A percentile compares a stretch with the other conserved stretches of the same genome.
Conservation (phyloP, 148 eudicot genomes). For the Chenopodium berlandieri region DNA sequence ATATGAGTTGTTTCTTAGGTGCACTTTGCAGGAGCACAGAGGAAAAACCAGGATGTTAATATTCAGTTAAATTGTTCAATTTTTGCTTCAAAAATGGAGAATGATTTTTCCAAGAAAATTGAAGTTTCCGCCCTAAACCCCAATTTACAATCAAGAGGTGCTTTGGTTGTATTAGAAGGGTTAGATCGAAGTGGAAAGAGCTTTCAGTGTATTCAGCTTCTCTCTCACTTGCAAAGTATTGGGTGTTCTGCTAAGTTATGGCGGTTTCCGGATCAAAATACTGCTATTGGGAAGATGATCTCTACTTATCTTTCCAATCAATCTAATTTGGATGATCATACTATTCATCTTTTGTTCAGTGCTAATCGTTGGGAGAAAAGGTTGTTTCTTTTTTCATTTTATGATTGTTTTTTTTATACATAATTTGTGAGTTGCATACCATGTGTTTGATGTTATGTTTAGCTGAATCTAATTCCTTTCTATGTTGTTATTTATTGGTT, state of each 20-base stretch:
- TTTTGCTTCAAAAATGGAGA: conserved; percentile 45
- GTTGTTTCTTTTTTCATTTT: conserved; percentile 23
- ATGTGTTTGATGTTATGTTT: conserved; percentile 28
- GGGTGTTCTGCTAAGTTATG: conserved; percentile 70
- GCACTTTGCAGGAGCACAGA: conserved; percentile 30
- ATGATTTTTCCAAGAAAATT: background rate
- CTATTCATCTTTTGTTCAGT: conserved; percentile 83
- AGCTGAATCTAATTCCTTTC: conserved; percentile 7
- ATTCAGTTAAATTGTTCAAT: conserved; percentile 24
- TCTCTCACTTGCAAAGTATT: conserved; percentile 49
- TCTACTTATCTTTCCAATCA: conserved; percentile 65
- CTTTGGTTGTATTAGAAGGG: too few relatives aligned
- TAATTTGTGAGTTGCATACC: conserved; percentile 9
- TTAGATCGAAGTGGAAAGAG: too few relatives aligned
- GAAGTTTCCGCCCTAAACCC: too few relatives aligned
- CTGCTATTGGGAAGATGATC: conserved; percentile 51
- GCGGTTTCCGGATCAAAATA: conserved; percentile 86
- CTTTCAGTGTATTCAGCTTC: conserved; percentile 50
- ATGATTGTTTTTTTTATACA: background rate
- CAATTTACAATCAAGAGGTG: too few relatives aligned
- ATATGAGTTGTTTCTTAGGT: background rate
- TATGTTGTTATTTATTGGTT: background rate
- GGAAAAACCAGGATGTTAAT: conserved; percentile 50
- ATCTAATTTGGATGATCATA: conserved; percentile 78
- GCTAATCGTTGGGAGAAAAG: conserved; percentile 99